Conservation (phyloP, 2,329 filamentous ascomycete species). For the Fusarium veterinarium region DNA sequence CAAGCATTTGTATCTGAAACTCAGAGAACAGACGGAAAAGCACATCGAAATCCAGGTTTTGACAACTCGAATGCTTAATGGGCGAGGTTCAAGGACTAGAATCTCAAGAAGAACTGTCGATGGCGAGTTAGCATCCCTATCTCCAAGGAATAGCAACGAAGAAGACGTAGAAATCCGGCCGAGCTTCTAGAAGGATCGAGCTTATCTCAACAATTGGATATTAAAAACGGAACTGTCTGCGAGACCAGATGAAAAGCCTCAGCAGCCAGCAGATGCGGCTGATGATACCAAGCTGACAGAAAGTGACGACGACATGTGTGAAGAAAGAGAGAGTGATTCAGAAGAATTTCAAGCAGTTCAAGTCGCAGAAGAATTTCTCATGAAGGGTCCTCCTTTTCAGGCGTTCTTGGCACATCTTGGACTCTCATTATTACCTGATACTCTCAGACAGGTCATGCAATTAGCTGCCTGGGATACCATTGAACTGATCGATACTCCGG, state of each 20-base stretch:
- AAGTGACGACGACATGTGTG: neutral
- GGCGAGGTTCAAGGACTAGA: neutral
- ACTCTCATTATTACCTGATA: constrained; percentile 1
- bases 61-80: neutral
- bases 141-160: neutral
- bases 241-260: neutral
- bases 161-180: neutral
- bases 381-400: neutral
- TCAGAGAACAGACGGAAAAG: neutral
- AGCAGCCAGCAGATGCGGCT: neutral
- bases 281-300: neutral
- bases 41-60: neutral
- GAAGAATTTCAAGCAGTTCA: neutral
- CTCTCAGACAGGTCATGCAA: neutral
- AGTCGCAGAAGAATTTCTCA: neutral
- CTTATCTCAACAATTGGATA: neutral
- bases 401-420: neutral
- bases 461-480: neutral
- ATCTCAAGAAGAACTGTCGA: neutral
- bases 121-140: neutral
- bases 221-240: neutral
- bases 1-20: constrained; percentile 1
- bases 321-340: neutral
- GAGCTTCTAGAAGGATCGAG: neutral
- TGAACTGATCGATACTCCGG: neutral